phyloP scores from a whole-genome alignment of 2,329 filamentous ascomycete species.

The Trichoderma sp. region DNA sequence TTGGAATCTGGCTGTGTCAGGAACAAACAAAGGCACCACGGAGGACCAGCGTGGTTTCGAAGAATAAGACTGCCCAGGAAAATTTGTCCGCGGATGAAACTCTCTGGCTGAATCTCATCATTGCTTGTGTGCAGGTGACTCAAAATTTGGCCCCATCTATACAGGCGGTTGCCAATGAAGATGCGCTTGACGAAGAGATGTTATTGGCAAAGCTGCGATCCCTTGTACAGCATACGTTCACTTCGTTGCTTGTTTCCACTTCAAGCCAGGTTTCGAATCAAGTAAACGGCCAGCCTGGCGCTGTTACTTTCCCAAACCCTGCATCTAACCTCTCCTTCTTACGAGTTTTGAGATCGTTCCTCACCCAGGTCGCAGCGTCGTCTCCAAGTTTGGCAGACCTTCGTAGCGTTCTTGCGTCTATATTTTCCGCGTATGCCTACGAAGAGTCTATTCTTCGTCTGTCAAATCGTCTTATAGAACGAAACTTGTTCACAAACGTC shows the following conservation, averaged over 20 bases:
- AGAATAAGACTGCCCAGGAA: slow-evolving; percentile 52
- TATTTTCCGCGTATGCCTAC: slow-evolving; percentile 94
- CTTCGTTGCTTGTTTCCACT: slow-evolving; percentile 77
- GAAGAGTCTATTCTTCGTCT: slow-evolving; percentile 87
- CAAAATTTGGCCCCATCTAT: slow-evolving; percentile 64
- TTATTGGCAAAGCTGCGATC: slow-evolving; percentile 71
- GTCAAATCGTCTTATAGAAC: slow-evolving; percentile 83
- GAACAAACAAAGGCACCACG: slow-evolving; percentile 71
- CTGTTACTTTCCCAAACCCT: slow-evolving; percentile 44
- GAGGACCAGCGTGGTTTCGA: slow-evolving; percentile 50
- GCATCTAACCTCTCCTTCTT: slow-evolving; percentile 77
- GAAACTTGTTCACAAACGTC: slow-evolving; percentile 85
- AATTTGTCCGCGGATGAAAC: slow-evolving; percentile 58
- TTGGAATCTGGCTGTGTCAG: slow-evolving; percentile 95
- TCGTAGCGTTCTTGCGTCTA: slow-evolving; percentile 79
- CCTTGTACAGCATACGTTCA: slow-evolving; percentile 89
- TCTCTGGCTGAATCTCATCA: slow-evolving; percentile 65
- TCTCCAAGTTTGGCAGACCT: slow-evolving; percentile 88
- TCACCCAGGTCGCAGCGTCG: slow-evolving; percentile 76
- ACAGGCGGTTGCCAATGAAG: slow-evolving; percentile 38
- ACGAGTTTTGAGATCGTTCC: slow-evolving; percentile 84
- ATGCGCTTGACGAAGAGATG: slow-evolving; percentile 58
- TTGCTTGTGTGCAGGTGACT: slow-evolving; percentile 65
- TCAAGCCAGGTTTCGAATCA: slow-evolving; percentile 63
- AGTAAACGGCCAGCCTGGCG: slow-evolving; percentile 39